phyloP scores from a whole-genome alignment of 2,329 filamentous ascomycete genomes.

The Pseudogymnoascus sp. region DNA sequence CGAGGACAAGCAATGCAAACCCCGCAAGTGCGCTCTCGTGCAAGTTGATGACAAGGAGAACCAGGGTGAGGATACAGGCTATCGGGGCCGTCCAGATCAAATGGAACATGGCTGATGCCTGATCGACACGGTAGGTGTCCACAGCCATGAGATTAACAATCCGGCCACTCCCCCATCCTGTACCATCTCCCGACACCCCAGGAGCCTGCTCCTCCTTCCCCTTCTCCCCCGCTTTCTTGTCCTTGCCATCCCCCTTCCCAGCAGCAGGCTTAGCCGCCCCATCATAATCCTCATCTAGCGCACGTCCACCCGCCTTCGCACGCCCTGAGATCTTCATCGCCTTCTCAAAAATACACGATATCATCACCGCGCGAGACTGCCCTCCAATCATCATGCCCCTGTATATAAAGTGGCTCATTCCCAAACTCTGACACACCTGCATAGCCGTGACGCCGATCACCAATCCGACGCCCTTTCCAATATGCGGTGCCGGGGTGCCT shows the following conservation, averaged over 20 bases:
- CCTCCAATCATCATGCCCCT: conserved; percentile 87
- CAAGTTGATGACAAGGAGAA: conserved; percentile 76
- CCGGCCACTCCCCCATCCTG: conserved; percentile 86
- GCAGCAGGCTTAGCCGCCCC: conserved; percentile 37
- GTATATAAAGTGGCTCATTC: conserved; percentile 86
- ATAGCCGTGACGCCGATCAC: conserved; percentile 77
- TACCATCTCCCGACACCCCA: conserved; percentile 56
- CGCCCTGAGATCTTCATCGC: conserved; percentile 80
- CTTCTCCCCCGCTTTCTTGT: conserved; percentile 29
- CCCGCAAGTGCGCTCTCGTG: conserved; percentile 84
- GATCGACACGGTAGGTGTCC: conserved; percentile 86
- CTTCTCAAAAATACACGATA: conserved; percentile 85
- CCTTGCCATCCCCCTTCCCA: conserved; percentile 33
- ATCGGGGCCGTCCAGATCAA: conserved; percentile 83
- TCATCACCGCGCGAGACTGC: conserved; percentile 70
- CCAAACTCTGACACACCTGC: conserved; percentile 74
- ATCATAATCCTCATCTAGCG: conserved; percentile 29
- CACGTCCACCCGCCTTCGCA: conserved; percentile 71
- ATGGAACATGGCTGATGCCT: conserved; percentile 82
- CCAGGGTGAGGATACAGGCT: conserved; percentile 66
- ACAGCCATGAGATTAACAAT: conserved; percentile 93
- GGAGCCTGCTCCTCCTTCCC: conserved; percentile 31
- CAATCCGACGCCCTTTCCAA: conserved; percentile 70
- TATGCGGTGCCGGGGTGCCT: conserved; percentile 48
- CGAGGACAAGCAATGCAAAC: conserved; percentile 71